Percentiles rank a stretch among this genome's conserved stretches.
Conservation (phyloP, 306 rosid genomes). For the Malus domestica region ASM211411v1 NC_041795.1:25919501-25920000, state of each 20-base stretch:
- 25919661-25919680: background rate
- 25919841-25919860: background rate
- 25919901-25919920: constrained; percentile 83
- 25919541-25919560: no score
- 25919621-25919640: background rate
- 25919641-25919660: background rate
- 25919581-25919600: background rate
- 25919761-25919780: background rate
- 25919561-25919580: no score
- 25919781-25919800: background rate
- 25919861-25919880: background rate
- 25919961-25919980: constrained; percentile 18
- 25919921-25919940: constrained; percentile 90
- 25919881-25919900: constrained; percentile 27
- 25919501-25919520: no score
- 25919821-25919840: background rate
- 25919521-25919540: no score
- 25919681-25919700: background rate
- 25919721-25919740: background rate
- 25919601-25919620: background rate
- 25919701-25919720: background rate
- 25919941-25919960: constrained; percentile 78
- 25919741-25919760: background rate
- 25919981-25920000: constrained; percentile 10
- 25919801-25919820: background rate